These are phyloP conservation scores for Biscogniauxia marginata DNA, from an alignment of 2,329 filamentous ascomycete species.

Conservation along the genomic window DNA sequence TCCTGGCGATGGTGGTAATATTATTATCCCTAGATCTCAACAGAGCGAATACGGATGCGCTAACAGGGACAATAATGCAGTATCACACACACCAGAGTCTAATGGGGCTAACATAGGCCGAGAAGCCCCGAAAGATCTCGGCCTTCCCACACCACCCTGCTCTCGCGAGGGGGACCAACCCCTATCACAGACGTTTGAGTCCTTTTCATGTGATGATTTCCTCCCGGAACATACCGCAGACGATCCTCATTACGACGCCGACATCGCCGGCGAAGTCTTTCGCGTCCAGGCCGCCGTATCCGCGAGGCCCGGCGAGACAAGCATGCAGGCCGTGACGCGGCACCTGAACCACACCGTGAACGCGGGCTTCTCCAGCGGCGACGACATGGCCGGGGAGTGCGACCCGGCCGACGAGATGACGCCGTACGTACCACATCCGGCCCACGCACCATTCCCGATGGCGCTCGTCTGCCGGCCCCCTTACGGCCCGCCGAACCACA, in stretches of 20 bases:
- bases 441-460: constrained; percentile 62
- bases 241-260: constrained; percentile 62
- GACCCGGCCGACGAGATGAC: constrained; percentile 57
- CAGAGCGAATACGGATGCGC: background rate
- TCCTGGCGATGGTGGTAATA: background rate
- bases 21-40: background rate
- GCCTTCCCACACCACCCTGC: background rate
- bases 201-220: background rate
- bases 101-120: background rate
- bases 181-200: background rate
- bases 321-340: constrained; percentile 58
- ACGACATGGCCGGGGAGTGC: constrained; percentile 48
- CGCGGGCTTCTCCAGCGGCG: constrained; percentile 44
- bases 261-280: constrained; percentile 59
- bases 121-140: background rate
- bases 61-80: background rate
- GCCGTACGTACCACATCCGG: constrained; percentile 59
- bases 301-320: constrained; percentile 48
- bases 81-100: background rate
- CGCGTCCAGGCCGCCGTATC: constrained; percentile 60
- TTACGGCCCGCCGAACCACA: constrained; percentile 62
- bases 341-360: constrained; percentile 65
- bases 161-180: too few relatives aligned
- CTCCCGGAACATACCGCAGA: constrained; percentile 57
- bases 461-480: constrained; percentile 69